Base-by-base conservation (phyloP, 169 alveolate genomes). In the Toxoplasma gondii region DNA sequence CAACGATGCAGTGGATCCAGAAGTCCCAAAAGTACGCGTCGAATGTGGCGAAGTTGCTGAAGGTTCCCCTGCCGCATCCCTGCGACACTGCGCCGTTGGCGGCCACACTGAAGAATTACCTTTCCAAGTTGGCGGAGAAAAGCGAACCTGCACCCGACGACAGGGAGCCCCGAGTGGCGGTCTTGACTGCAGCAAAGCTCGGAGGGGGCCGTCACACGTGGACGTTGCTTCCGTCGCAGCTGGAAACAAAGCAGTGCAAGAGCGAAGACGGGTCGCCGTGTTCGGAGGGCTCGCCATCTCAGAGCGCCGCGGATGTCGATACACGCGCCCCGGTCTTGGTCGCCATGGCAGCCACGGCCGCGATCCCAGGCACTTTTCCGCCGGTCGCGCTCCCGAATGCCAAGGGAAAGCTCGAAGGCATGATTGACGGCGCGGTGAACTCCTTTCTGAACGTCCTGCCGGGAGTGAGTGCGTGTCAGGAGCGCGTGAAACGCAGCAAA, bases 161-260 rank as follows among this genome's bases (percentile, higher is more conserved):
- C 10, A 19, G 4, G 27, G 81, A 36, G 2, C 39, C 22, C 82
- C 94, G 94, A 5, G 82, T 19, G 0, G 94, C 82, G 17, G 90
- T 54, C 36, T 2, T 91, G 0, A 78, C 94, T 10, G 94, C 94
- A 1, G 82, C 91, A 19, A 43, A 36, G 58, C 34, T 91, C 22
- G 90, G 91, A 9, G 94, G 94, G 9, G 94, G 94, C 36, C 36
- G 17, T 1, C 39, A 22, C 24, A 16, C 80, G 80, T 91, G 74
- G 81, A 58, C n/a, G 67, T 80, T 91, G 39, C 69, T 9, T 10
- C 53, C 90, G 36, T 31, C 84, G 24, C 34, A 29, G 67, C 29
- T 36, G 41, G 90, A 9, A 4, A 82, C 90, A 7, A 2, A 27
- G 12, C 19, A 43, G 64, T 43, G 90, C 90, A 74, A 74, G n/a